These are phyloP conservation scores for Cymbopogon flexuosus DNA, from an alignment of 202 grass and related monocot genomes.

Conservation along the genomic window DNA sequence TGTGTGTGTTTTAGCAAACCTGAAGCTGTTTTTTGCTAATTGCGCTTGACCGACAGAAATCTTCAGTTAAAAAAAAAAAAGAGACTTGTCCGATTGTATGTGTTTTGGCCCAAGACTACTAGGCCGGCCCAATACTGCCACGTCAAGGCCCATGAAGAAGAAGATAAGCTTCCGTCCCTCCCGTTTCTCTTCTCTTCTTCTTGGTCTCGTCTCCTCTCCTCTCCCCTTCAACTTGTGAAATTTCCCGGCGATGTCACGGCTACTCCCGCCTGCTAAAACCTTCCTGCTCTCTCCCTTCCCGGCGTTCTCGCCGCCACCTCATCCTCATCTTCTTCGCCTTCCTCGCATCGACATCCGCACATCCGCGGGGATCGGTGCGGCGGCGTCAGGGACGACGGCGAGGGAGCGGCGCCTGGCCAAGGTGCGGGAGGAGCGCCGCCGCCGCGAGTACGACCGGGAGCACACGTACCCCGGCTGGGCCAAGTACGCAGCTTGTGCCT, in stretches of 20 bases:
- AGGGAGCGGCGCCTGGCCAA: slow-evolving; percentile 75
- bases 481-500: slow-evolving; percentile 33
- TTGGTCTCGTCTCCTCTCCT: neutral
- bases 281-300: neutral
- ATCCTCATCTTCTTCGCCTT: neutral
- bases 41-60: neutral
- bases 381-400: slow-evolving; percentile 56
- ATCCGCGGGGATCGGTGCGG: neutral
- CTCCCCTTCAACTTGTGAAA: neutral
- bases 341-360: neutral
- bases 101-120: neutral
- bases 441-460: slow-evolving; percentile 55
- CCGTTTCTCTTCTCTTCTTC: too few species aligned
- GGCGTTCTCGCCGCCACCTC: neutral
- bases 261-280: slow-evolving; percentile 20
- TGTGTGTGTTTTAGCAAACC: too few species aligned
- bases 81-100: neutral
- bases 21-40: too few species aligned
- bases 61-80: neutral
- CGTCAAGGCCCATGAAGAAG: neutral
- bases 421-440: slow-evolving; percentile 79
- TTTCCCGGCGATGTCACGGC: neutral
- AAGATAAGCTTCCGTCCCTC: neutral
- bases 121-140: neutral
- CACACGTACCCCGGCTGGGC: slow-evolving; percentile 81